Evolutionary conservation across 2,329 filamentous ascomycete species (phyloP), one percentile per base, ranked within the genome.

Genomic region (Fusarium guadeloupense): DNA sequence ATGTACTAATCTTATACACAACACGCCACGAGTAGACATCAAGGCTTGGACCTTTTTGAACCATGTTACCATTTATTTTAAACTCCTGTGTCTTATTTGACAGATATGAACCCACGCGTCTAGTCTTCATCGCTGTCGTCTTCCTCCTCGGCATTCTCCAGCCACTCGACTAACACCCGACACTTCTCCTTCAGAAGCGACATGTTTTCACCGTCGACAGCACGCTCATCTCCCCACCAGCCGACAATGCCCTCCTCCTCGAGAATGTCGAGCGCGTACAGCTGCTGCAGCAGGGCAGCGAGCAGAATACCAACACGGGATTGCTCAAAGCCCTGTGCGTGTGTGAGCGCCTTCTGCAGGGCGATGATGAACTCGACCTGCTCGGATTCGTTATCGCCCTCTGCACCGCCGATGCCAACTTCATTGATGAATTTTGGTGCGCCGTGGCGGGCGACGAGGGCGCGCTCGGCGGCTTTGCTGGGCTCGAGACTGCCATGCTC

Each of bases 191-290:
- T 88, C 14, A 97, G 85, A 43, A 78, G 83, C 55, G 77, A 76
- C 88, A 97, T 86, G 47, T 85, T 84, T 50, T 90, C 89, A 13
- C 81, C 87, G 50, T 87, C 87, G 20, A 78, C 83, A 6, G 89
- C 89, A 69, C 88, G 75, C 41, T 84, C 82, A 73, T 96, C 89
- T 17, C 81, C 85, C 93, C 93, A 98, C 95, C 95, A 99, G 41
- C 85, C 84, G 69, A 94, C 78, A 65, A 97, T 91, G 0, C 90
- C 93, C 35, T 97, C 93, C 71, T 97, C 92, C 72, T 97, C 92
- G 2, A 97, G 78, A 14, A 96, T 83, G 64, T 98, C 95, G 42
- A 90, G 77, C 64, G 90, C 87, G 72, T 96, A 96, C 45, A 98
- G 81, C 75, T 93, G 91, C 78, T 96, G 95, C 66, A 92, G 85